Conservation (phyloP, 177 flowering plant genomes). For the Telopea speciosissima region DNA sequence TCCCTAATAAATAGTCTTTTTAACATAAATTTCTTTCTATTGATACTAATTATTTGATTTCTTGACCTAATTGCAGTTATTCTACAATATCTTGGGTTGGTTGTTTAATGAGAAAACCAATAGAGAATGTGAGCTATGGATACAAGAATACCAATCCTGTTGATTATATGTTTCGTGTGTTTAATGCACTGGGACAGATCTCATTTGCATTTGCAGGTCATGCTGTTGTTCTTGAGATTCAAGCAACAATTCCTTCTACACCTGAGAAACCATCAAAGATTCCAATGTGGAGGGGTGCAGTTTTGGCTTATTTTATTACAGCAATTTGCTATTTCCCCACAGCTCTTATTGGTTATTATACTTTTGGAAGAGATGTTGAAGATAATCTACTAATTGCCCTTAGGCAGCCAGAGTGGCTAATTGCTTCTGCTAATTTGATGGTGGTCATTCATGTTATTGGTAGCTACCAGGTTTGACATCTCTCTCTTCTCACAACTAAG, state of each 20-base stretch:
- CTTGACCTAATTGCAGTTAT: constrained; percentile 60
- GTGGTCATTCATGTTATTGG: constrained; percentile 95
- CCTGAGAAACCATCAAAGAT: constrained; percentile 75
- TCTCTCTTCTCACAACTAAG: neutral
- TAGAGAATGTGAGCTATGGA: constrained; percentile 59
- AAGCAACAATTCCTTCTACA: constrained; percentile 89
- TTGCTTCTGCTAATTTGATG: constrained; percentile 86
- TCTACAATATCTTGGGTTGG: constrained; percentile 92
- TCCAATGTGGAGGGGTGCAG: constrained; percentile 85
- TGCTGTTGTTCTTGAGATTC: constrained; percentile 80
- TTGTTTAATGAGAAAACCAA: constrained; percentile 41
- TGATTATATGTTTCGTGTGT: constrained; percentile 67
- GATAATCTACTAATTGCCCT: constrained; percentile 76
- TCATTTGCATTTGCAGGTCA: constrained; percentile 89
- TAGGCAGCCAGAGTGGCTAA: constrained; percentile 71
- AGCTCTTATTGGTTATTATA: constrained; percentile 85
- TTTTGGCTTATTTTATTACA: constrained; percentile 57
- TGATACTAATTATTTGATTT: too few relatives aligned
- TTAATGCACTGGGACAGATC: constrained; percentile 80
- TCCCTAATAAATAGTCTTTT: neutral
- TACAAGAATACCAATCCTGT: constrained; percentile 49
- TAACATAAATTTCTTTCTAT: too few relatives aligned
- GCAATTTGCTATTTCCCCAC: constrained; percentile 88
- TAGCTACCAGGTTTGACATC: constrained; percentile 67
- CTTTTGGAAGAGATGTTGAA: constrained; percentile 74